phyloP scores from a whole-genome alignment of 352 stramenopile genomes.

The Saprolegnia diclina region DNA sequence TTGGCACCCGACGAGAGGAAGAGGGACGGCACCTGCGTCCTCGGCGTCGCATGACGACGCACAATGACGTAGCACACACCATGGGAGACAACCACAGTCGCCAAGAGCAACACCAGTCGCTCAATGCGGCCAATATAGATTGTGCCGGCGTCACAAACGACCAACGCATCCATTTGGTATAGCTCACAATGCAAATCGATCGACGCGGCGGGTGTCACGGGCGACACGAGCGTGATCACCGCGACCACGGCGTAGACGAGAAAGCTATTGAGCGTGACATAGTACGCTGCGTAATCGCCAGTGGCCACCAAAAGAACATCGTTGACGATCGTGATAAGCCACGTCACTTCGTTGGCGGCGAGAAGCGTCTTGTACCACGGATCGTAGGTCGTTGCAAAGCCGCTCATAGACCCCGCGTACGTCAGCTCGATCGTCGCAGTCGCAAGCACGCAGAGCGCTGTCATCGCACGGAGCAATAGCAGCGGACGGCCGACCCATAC shows the following conservation, averaged over 20 bases:
- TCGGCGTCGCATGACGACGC: too few relatives aligned
- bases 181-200: too few relatives aligned
- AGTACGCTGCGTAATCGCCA: not conserved
- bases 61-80: too few relatives aligned
- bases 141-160: too few relatives aligned
- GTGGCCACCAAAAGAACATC: conserved; percentile 8
- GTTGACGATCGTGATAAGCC: conserved; percentile 18
- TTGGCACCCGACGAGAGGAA: too few relatives aligned
- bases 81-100: too few relatives aligned
- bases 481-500: conserved; percentile 17
- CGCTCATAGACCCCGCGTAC: not conserved
- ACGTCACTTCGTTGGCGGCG: conserved; percentile 21
- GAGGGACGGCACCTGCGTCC: too few relatives aligned
- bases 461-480: conserved; percentile 7
- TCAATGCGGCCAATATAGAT: too few relatives aligned
- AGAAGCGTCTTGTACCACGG: conserved; percentile 17
- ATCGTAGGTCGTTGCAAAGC: not conserved
- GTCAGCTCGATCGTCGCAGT: not conserved
- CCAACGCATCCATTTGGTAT: too few relatives aligned
- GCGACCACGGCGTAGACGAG: not conserved
- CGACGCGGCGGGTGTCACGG: too few relatives aligned
- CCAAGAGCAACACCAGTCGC: too few relatives aligned
- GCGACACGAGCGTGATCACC: too few relatives aligned
- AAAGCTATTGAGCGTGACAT: not conserved
- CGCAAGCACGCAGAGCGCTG: conserved; percentile 1